Percentiles rank a stretch among this genome's conserved stretches.
These are phyloP conservation scores for Lathyrus tuberosus DNA, from an alignment of 306 rosid genomes.

Conservation along the genomic window DNA sequence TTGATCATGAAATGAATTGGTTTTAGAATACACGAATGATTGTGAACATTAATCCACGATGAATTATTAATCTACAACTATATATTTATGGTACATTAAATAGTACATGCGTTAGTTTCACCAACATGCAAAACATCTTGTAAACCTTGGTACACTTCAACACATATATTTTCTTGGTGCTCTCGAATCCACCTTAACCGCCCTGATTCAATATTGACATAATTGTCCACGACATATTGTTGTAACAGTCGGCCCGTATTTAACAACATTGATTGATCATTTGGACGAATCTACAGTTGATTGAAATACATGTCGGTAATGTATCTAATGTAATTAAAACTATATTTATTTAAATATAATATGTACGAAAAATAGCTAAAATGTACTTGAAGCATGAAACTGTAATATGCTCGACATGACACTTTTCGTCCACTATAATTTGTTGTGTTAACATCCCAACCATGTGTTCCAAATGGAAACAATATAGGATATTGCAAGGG, in stretches of 20 bases:
- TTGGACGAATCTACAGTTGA: not conserved
- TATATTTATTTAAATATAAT: too few relatives aligned
- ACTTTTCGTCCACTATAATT: not conserved
- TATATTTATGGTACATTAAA: not conserved
- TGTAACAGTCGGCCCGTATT: not conserved
- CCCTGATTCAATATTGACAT: not conserved
- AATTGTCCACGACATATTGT: too few relatives aligned
- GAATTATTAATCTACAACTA: not conserved
- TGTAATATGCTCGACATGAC: too few relatives aligned
- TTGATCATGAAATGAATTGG: too few relatives aligned
- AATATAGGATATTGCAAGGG: too few relatives aligned
- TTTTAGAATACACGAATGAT: too few relatives aligned
- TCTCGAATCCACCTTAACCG: not conserved
- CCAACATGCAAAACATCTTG: not conserved
- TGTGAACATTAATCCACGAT: too few relatives aligned
- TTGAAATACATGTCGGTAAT: accelerated
- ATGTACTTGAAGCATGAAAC: not conserved
- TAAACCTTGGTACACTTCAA: not conserved
- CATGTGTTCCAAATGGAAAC: not conserved
- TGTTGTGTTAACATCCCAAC: not conserved
- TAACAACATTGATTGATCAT: not conserved
- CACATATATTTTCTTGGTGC: too few relatives aligned
- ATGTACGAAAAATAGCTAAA: too few relatives aligned
- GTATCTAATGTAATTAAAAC: too few relatives aligned
- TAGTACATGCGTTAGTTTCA: not conserved